Conservation (phyloP, 306 rosid species). For the Trifolium dubium region DNA sequence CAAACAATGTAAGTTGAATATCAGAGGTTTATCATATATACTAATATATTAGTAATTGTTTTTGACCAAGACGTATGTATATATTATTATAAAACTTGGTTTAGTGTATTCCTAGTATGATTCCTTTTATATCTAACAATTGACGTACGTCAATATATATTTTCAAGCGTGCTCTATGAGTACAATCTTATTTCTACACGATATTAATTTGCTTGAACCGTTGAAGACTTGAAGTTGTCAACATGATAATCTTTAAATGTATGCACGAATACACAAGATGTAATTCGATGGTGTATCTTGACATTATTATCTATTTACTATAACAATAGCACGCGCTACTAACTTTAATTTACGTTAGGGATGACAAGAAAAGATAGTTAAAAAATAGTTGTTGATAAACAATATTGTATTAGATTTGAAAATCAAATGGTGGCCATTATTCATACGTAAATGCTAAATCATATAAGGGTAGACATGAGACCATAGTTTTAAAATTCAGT, state of each 20-base stretch:
- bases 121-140: constrained; percentile 18
- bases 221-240: constrained; percentile 25
- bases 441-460: neutral
- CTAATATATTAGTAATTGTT: too few species aligned
- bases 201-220: neutral
- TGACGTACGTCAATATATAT: neutral
- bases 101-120: constrained; percentile 38
- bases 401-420: neutral
- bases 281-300: neutral
- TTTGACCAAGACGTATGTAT: too few species aligned
- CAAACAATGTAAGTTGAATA: too few species aligned
- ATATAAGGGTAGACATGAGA: neutral
- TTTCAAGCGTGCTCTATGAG: neutral
- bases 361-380: neutral
- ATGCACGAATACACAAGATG: neutral
- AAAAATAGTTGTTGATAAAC: neutral
- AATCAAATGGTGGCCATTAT: neutral
- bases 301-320: neutral
- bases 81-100: neutral
- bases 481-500: too few species aligned
- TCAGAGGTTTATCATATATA: too few species aligned
- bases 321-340: neutral
- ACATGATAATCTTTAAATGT: constrained; percentile 19
- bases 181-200: neutral
- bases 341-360: neutral